Evolutionary conservation across 176 grass and related monocot genomes (phyloP), one percentile per base, ranked within the genome.

Genomic region (Bolboschoenus planiculmis): DNA sequence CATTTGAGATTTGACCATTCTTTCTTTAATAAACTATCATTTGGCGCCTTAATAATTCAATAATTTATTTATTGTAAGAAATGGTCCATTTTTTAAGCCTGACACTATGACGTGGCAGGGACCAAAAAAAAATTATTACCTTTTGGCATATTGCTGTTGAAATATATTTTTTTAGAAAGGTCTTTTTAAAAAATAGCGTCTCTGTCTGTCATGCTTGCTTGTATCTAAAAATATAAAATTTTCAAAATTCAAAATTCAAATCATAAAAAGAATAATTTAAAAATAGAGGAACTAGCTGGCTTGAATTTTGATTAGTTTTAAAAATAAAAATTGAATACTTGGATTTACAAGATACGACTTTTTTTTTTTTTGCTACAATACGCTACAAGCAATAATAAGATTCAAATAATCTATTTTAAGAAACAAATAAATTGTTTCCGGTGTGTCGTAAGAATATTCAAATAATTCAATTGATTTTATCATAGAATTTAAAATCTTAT

Each of bases 1-100:
- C n/a, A n/a, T n/a, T n/a, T n/a, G n/a, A n/a, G n/a, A 40, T 80
- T 80, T 80, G 77, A 80, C 77, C 35, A 51, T 80, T 33, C 55
- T 58, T 35, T 59, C 39, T 56, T 57, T 34, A 76, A 44, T 73
- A 50, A n/a, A n/a, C n/a, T n/a, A n/a, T n/a, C n/a, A n/a, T n/a
- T n/a, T n/a, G n/a, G n/a, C n/a, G n/a, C n/a, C n/a, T n/a, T n/a
- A n/a, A n/a, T n/a, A n/a, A n/a, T n/a, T n/a, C n/a, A n/a, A n/a
- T 31, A 10, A 36, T 56, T 79, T 37, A 37, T 66, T 66, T 63
- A 16, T 26, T 37, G 6, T 11, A 20, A 30, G 33, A n/a, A 66
- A 20, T 64, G 31, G 62, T 65, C 62, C n/a, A n/a, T n/a, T n/a
- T n/a, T n/a, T n/a, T n/a, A n/a, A n/a, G n/a, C n/a, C n/a, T n/a